phyloP scores from a whole-genome alignment of 2,329 filamentous ascomycete genomes.

The Diaporthe capsici region DNA sequence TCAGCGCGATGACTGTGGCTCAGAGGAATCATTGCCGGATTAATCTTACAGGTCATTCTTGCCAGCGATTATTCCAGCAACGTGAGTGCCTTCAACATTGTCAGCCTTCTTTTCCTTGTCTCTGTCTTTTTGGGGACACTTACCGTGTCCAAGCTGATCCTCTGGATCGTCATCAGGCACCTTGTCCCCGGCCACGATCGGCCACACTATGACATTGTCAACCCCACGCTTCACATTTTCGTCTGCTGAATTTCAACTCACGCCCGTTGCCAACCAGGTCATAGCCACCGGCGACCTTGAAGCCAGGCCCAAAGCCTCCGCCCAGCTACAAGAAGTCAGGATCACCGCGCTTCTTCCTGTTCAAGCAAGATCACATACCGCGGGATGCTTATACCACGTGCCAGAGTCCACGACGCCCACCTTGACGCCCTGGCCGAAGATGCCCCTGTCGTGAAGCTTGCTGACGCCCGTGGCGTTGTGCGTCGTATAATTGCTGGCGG shows the following conservation, averaged over 20 bases:
- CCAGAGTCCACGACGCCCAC: slow-evolving; percentile 33
- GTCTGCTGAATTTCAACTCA: neutral
- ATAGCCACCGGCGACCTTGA: slow-evolving; percentile 15
- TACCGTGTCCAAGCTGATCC: slow-evolving; percentile 17
- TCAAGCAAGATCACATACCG: neutral
- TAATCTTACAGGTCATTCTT: slow-evolving; percentile 12
- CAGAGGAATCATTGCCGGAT: neutral
- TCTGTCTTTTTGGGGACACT: neutral
- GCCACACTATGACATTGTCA: neutral
- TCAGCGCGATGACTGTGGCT: neutral
- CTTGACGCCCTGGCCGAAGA: slow-evolving; percentile 33
- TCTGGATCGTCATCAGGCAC: slow-evolving; percentile 13
- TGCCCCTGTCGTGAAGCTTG: slow-evolving; percentile 32
- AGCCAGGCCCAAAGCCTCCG: slow-evolving; percentile 18
- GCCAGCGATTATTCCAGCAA: slow-evolving; percentile 17
- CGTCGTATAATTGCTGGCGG: slow-evolving; percentile 25
- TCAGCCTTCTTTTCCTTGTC: neutral
- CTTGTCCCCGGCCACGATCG: neutral
- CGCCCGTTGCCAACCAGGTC: slow-evolving; percentile 20
- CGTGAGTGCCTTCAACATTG: neutral
- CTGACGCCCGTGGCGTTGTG: slow-evolving; percentile 32
- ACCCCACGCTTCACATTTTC: neutral
- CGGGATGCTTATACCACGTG: slow-evolving; percentile 33
- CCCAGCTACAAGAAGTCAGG: neutral
- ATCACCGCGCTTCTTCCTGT: neutral